phyloP scores from a whole-genome alignment of 2,329 filamentous ascomycete genomes.

The Teratosphaeria zuluensis region DNA sequence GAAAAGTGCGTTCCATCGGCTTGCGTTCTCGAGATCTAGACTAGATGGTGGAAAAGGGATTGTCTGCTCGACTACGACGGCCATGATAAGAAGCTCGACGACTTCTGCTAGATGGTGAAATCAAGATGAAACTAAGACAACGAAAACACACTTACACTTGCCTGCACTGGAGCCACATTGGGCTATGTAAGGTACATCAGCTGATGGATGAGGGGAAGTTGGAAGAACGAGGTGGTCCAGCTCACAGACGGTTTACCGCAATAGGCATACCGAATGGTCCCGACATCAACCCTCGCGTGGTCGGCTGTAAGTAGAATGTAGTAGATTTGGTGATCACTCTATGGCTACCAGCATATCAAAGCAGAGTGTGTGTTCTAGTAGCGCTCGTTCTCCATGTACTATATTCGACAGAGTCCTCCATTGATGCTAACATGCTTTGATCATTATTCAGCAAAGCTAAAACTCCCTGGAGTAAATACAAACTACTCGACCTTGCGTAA shows the following conservation, averaged over 20 bases:
- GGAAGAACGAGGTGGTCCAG: background rate
- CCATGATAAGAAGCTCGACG: conserved; percentile 15
- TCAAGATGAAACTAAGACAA: background rate
- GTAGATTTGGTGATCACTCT: too few relatives aligned
- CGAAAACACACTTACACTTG: background rate
- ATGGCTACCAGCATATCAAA: too few relatives aligned
- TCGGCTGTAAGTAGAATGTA: too few relatives aligned
- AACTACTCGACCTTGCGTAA: too few relatives aligned
- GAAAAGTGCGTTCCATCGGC: conserved; percentile 25
- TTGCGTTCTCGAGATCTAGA: conserved; percentile 22
- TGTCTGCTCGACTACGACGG: conserved; percentile 28
- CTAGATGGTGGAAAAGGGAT: conserved; percentile 20
- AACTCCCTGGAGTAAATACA: too few relatives aligned
- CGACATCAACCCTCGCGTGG: background rate
- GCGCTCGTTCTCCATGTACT: too few relatives aligned
- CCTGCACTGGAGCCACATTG: background rate
- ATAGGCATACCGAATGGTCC: background rate
- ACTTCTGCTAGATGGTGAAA: background rate
- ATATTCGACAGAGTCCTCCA: too few relatives aligned
- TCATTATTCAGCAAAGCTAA: too few relatives aligned
- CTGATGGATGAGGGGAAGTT: background rate
- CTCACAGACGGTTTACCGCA: background rate
- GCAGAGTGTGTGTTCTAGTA: too few relatives aligned
- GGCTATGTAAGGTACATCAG: background rate
- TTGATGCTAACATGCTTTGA: too few relatives aligned